Percentiles rank a stretch among this genome's conserved stretches.
Conservation (phyloP, 2,329 filamentous ascomycete genomes). For the Ceratocystis harringtonii region DNA sequence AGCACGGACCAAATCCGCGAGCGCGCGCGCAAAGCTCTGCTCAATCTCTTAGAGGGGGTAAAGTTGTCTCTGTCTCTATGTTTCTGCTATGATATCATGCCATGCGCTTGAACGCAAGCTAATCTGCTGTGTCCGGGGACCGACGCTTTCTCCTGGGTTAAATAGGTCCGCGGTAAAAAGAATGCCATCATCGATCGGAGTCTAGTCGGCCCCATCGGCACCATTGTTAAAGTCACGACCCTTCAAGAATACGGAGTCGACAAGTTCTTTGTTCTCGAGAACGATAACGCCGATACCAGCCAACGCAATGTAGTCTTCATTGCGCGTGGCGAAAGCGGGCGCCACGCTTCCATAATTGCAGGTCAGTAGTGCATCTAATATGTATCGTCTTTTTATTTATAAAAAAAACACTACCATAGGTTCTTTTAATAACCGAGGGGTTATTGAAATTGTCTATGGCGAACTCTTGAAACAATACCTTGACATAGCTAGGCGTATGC, state of each 20-base stretch:
- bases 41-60: constrained; percentile 89
- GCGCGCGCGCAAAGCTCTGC: constrained; percentile 73
- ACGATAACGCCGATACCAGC: constrained; percentile 83
- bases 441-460: background rate
- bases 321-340: constrained; percentile 75
- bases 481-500: background rate
- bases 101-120: background rate
- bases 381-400: background rate
- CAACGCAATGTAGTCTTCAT: constrained; percentile 94
- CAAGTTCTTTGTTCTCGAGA: constrained; percentile 93
- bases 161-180: constrained; percentile 93
- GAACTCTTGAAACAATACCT: background rate
- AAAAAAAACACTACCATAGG: background rate
- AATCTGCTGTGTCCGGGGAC: background rate
- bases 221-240: constrained; percentile 88
- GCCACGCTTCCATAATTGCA: constrained; percentile 71
- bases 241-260: constrained; percentile 96
- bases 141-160: background rate
- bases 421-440: background rate
- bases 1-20: constrained; percentile 62
- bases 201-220: constrained; percentile 74
- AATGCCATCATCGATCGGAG: constrained; percentile 87
- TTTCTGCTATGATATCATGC: constrained; percentile 6
- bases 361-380: constrained; percentile 42
- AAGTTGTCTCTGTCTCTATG: constrained; percentile 26